Percentiles rank a stretch among this genome's conserved stretches.
Conservation (phyloP, 2,329 filamentous ascomycete species). For the Diaporthe amygdali region DNA sequence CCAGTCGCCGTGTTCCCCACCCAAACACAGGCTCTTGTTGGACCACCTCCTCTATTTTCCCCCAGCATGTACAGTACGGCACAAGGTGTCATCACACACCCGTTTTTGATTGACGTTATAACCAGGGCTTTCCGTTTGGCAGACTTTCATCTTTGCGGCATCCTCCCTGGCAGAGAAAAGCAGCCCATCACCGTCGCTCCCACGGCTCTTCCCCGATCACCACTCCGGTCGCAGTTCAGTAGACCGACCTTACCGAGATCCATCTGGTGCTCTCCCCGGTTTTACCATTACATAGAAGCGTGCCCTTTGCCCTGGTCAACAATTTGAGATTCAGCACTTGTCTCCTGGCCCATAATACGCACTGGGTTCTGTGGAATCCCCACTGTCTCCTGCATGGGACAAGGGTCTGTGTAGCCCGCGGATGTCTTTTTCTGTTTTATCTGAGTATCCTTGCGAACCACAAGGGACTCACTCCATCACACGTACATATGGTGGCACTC, state of each 20-base stretch:
- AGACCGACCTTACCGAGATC: slow-evolving; percentile 12
- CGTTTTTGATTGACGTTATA: slow-evolving; percentile 15
- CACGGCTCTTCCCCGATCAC: background rate
- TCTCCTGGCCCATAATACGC: slow-evolving; percentile 14
- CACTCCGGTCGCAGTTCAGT: slow-evolving; percentile 8
- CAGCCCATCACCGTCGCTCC: background rate
- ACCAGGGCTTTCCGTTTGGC: slow-evolving; percentile 7
- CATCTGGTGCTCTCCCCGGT: background rate
- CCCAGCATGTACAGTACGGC: slow-evolving; percentile 9
- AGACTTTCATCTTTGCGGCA: slow-evolving; percentile 7
- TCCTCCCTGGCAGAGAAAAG: slow-evolving; percentile 2
- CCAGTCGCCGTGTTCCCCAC: slow-evolving; percentile 23
- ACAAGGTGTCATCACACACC: slow-evolving; percentile 18
- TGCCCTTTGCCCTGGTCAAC: slow-evolving; percentile 7
- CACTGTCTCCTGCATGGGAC: slow-evolving; percentile 24
- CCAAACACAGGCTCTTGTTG: slow-evolving; percentile 14
- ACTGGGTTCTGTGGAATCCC: slow-evolving; percentile 20
- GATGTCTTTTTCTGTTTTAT: slow-evolving; percentile 20
- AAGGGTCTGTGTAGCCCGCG: slow-evolving; percentile 22
- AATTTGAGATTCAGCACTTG: slow-evolving; percentile 8
- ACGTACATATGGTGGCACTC: slow-evolving; percentile 23
- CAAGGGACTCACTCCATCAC: slow-evolving; percentile 18
- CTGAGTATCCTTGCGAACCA: slow-evolving; percentile 20
- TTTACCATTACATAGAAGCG: slow-evolving; percentile 1
- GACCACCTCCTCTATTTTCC: slow-evolving; percentile 10